These are phyloP conservation scores for Saururus chinensis DNA, from an alignment of 164 flowering plant species.

Conservation along the genomic window DNA sequence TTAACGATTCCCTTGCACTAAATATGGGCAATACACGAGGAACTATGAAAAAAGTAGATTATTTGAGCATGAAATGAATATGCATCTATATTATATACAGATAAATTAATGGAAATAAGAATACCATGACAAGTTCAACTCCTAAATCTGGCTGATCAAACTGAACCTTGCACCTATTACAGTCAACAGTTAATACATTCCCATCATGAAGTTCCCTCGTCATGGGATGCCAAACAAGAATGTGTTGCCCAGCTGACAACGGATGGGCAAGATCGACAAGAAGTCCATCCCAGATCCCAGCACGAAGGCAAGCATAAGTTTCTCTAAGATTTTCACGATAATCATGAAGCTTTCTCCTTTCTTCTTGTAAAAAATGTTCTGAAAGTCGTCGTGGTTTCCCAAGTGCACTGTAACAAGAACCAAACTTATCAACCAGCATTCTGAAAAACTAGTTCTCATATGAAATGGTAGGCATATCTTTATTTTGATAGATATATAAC, in stretches of 20 bases:
- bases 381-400: slow-evolving; percentile 94
- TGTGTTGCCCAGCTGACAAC: slow-evolving; percentile 78
- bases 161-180: slow-evolving; percentile 72
- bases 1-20: background rate
- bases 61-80: background rate
- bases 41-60: no score
- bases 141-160: slow-evolving; percentile 79
- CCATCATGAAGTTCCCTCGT: slow-evolving; percentile 88
- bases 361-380: slow-evolving; percentile 67
- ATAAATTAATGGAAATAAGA: no score
- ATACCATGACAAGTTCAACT: slow-evolving; percentile 83
- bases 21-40: background rate
- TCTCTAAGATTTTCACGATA: slow-evolving; percentile 83
- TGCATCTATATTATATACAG: background rate
- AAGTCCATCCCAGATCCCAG: slow-evolving; percentile 70
- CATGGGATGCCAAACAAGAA: slow-evolving; percentile 80
- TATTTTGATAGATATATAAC: background rate
- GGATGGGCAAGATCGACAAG: slow-evolving; percentile 83
- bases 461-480: background rate
- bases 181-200: slow-evolving; percentile 75
- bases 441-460: no score
- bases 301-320: slow-evolving; percentile 69
- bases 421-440: background rate
- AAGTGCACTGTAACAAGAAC: slow-evolving; percentile 58
- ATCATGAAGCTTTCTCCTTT: slow-evolving; percentile 70